phyloP scores from a whole-genome alignment of 805 yeast genomes.

The Nakazawaea holstii region DNA sequence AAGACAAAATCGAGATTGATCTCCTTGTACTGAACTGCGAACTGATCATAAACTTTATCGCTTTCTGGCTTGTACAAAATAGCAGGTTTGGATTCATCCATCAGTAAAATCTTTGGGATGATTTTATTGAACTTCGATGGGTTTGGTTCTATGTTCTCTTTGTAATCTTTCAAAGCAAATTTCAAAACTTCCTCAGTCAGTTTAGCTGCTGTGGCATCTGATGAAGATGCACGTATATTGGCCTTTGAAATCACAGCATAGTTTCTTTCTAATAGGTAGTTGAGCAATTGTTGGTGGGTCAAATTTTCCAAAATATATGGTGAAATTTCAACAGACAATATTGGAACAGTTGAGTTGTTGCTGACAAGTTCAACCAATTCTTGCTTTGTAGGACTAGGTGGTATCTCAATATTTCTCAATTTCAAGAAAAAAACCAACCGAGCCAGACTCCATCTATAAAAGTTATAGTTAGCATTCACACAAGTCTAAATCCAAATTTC shows the following conservation, averaged over 20 bases:
- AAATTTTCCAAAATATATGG: slow-evolving; percentile 5
- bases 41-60: not conserved
- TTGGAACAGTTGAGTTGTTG: not conserved
- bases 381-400: not conserved
- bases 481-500: too few species aligned
- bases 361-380: not conserved
- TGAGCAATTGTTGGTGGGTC: slow-evolving; percentile 4
- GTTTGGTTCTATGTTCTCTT: not conserved
- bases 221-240: not conserved
- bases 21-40: not conserved
- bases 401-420: slow-evolving; percentile 2
- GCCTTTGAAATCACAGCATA: not conserved
- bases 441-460: not conserved
- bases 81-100: not conserved
- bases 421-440: not conserved
- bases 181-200: not conserved
- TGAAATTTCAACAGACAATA: not conserved
- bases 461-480: not conserved
- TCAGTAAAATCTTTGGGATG: slow-evolving; percentile 1
- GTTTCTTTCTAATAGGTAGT: not conserved
- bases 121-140: not conserved
- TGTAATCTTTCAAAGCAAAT: not conserved
- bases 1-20: not conserved
- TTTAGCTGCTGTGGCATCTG: not conserved
- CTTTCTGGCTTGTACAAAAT: not conserved